Evolutionary conservation across 495 filamentous ascomycete species (phyloP), one percentile per base, ranked within the genome.

Genomic region (Talaromyces ruber): DNA sequence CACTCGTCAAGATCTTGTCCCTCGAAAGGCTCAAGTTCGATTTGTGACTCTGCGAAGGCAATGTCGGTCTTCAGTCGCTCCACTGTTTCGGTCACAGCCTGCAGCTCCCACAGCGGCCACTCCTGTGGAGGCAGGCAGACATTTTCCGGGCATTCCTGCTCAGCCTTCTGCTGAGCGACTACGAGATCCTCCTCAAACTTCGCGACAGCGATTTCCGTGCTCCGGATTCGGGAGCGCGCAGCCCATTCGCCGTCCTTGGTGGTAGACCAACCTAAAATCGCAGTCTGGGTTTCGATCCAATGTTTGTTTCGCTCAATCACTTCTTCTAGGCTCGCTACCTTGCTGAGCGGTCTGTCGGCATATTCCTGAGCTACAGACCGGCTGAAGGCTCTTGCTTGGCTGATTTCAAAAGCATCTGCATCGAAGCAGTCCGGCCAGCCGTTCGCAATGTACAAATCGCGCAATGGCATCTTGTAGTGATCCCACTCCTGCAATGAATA

Each of bases 391-490:
- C 58, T 25, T 32, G 58, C 58, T 18, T 18, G 26, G 24, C 34
- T 25, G 14, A 60, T 25, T 43, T 25, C 16, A 21, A 60, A 60
- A 25, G 28, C 58, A 60, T 60, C 58, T 6, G 11, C 58, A 16
- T 60, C 32, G 24, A 60, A 60, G 39, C 21, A 8, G 21, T 60
- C 58, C n/a, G 58, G 58, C 58, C 58, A 60, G 32, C 58, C 58
- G 34, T 60, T 22, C 22, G 6, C 11, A 9, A 7, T 21, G 24
- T 51, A 51, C 2, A 51, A 18, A 16, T 39, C 34, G 12, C 34
- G 34, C 12, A 16, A 39, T 39, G 34, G 34, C 34, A 4, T 16
- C 3, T 16, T 4, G 9, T 39, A 1, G 34, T 39, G 12, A 9
- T 39, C 34, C 34, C 34, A 39, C 14, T 39, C 34, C 34, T 32